These are phyloP conservation scores for Hypoxylon sp. DNA, from an alignment of 2,329 filamentous ascomycete species.

Conservation along the genomic window DNA sequence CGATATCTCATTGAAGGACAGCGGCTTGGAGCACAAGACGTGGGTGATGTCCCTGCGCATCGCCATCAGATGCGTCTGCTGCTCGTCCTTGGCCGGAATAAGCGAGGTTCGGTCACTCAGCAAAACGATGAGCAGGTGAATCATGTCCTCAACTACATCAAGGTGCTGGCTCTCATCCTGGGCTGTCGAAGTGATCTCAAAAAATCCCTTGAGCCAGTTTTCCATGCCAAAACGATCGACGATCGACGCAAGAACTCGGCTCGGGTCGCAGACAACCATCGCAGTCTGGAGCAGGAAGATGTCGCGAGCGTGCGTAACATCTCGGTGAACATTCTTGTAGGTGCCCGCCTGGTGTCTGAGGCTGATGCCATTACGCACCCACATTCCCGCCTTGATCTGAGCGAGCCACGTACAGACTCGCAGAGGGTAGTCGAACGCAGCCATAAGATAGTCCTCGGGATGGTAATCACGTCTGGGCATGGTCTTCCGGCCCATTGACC, in stretches of 20 bases:
- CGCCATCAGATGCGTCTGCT: slow-evolving; percentile 70
- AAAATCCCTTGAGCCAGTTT: slow-evolving; percentile 85
- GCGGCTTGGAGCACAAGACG: slow-evolving; percentile 92
- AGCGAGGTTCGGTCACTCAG: slow-evolving; percentile 88
- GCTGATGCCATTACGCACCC: slow-evolving; percentile 97
- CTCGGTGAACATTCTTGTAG: slow-evolving; percentile 89
- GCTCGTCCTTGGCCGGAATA: slow-evolving; percentile 71
- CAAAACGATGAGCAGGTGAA: slow-evolving; percentile 89
- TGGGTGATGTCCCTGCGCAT: slow-evolving; percentile 92
- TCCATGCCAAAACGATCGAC: slow-evolving; percentile 91
- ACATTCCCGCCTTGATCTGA: slow-evolving; percentile 98
- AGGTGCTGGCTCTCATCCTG: slow-evolving; percentile 89
- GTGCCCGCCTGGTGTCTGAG: slow-evolving; percentile 93
- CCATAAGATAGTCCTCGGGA: slow-evolving; percentile 82
- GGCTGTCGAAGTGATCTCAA: slow-evolving; percentile 72
- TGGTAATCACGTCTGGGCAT: slow-evolving; percentile 64
- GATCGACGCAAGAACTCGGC: slow-evolving; percentile 84
- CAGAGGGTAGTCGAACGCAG: slow-evolving; percentile 90
- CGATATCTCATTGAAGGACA: slow-evolving; percentile 92
- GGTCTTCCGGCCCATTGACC: slow-evolving; percentile 66
- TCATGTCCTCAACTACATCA: slow-evolving; percentile 94
- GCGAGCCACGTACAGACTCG: slow-evolving; percentile 95
- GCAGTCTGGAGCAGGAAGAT: slow-evolving; percentile 93
- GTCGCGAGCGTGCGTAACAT: slow-evolving; percentile 93
- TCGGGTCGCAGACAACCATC: slow-evolving; percentile 83